Base-by-base conservation (phyloP, 1,284 basidiomycete genomes). In the Leccinum solheimii region DNA sequence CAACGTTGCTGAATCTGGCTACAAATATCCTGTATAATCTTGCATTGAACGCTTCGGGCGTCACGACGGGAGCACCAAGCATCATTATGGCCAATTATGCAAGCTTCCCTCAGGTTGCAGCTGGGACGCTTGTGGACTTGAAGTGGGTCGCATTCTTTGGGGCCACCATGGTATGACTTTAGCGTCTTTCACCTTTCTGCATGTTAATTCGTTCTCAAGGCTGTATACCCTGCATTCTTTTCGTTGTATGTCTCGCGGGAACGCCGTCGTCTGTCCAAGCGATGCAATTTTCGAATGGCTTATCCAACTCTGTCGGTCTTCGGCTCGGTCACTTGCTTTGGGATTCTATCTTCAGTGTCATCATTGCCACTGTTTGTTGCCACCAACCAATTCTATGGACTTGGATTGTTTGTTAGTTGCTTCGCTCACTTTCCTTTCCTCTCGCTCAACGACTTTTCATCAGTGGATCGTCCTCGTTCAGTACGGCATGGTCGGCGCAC, bases 251-350 rank as follows among this genome's bases (percentile, higher is more conserved):
- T 91, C 6, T 84, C 85, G 16, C 83, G 80, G 65, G 90, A 89
- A 70, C 83, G 85, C 30, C 80, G 81, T 87, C 86, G 8, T 85
- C 83, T 48, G 89, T 87, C 2, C 90, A 87, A 75, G 89, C 88
- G 5, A 93, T 90, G 88, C 87, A 90, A 64, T 76, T 89, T 30
- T 91, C 88, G 36, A 94, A 94, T 69, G 91, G 91, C 1, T 77
- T 92, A 34, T 82, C 86, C 5, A 80, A 89, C 58, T 90, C 91
- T 5, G 73, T 85, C 32, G 89, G 88, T 0, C 78, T 93, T 26
- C 93, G 91, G 91, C 77, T 92, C 2, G 91, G 91, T 0, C 91
- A 94, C 73, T 79, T 92, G 6, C 76, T 89, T 66, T 91, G 90
- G 72, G 92, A 94, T 69, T 78, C 85, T 0, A 81, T 90, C 3